Evolutionary conservation across 768 basidiomycete genomes (phyloP), one percentile per base, ranked within the genome.

Genomic region (Leucogyrophana mollusca): DNA sequence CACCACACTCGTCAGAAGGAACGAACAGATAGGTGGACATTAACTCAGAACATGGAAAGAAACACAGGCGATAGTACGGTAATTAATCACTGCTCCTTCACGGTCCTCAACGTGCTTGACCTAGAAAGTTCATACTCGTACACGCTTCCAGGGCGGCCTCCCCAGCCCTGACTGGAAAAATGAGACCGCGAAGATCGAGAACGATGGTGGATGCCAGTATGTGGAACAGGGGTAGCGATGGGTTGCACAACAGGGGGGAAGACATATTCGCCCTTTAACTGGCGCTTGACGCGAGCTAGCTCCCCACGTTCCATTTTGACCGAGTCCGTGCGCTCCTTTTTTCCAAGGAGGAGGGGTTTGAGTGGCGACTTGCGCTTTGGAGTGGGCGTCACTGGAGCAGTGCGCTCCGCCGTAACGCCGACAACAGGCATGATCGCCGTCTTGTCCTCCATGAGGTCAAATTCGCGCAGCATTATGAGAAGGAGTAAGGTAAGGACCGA

Each of bases 401-500:
- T 33, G 44, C 21, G 8, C 24, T 23, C 35, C 18, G 11, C 10
- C 14, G 27, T 35, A 18, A 27, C 16, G 2, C 17, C 40, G 16
- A 27, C 24, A 47, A 22, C 21, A 7, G 36, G 40, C 9, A 25
- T 41, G 24, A 21, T 21, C 20, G 18, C 16, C n/a, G 22, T 24
- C 25, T 43, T 45, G 40, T 25, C 32, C 9, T 43, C 24, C 18
- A 53, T 45, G 16, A 25, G 39, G 21, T 55, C 35, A 6, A 65
- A 52, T 39, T 79, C 78, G 25, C 69, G 70, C n/a, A 66, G 61
- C 11, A 71, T 66, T 18, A 77, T 48, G 11, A 71, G 67, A 24
- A 73, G 58, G 21, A 80, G 61, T 1, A 80, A 62, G n/a, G 58
- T 43, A 22, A 77, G 60, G 13, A 66, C 65, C 9, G 72, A 73